These are phyloP conservation scores for Mucor plumbeus DNA, from an alignment of 371 early-diverging fungal genomes.

Conservation along the genomic window DNA sequence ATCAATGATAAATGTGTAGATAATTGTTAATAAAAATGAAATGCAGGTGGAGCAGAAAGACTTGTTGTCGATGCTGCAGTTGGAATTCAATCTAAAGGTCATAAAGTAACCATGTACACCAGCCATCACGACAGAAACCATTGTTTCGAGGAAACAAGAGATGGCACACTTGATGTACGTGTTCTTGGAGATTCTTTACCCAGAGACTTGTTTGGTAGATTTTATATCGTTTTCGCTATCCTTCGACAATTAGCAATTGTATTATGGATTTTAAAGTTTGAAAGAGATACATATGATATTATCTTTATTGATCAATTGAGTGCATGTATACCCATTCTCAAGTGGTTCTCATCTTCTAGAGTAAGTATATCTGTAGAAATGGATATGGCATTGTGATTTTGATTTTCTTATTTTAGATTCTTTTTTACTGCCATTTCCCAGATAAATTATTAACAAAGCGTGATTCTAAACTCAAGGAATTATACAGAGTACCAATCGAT, in stretches of 20 bases:
- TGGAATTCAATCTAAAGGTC: slow-evolving; percentile 80
- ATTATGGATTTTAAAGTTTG: slow-evolving; percentile 44
- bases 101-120: slow-evolving; percentile 84
- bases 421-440: slow-evolving; percentile 98
- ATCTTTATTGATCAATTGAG: slow-evolving; percentile 93
- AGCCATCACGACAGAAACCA: slow-evolving; percentile 89
- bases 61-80: slow-evolving; percentile 94
- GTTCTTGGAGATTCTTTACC: slow-evolving; percentile 81
- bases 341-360: slow-evolving; percentile 62
- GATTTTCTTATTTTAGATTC: slow-evolving; percentile 48
- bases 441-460: slow-evolving; percentile 83
- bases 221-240: slow-evolving; percentile 84
- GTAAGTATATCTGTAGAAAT: slow-evolving; percentile 34
- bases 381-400: not conserved
- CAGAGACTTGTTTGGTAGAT: slow-evolving; percentile 67
- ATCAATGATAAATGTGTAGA: not conserved
- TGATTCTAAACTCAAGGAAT: slow-evolving; percentile 61
- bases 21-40: not conserved
- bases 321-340: slow-evolving; percentile 81
- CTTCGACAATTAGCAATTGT: slow-evolving; percentile 79
- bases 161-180: slow-evolving; percentile 83
- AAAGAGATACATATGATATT: slow-evolving; percentile 68
- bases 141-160: slow-evolving; percentile 92
- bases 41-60: slow-evolving; percentile 91
- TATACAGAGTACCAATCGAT: slow-evolving; percentile 89